Percentiles rank a stretch among this genome's conserved stretches.
Conservation (phyloP, 2,329 filamentous ascomycete species). For the Pseudopithomyces maydicus region DNA sequence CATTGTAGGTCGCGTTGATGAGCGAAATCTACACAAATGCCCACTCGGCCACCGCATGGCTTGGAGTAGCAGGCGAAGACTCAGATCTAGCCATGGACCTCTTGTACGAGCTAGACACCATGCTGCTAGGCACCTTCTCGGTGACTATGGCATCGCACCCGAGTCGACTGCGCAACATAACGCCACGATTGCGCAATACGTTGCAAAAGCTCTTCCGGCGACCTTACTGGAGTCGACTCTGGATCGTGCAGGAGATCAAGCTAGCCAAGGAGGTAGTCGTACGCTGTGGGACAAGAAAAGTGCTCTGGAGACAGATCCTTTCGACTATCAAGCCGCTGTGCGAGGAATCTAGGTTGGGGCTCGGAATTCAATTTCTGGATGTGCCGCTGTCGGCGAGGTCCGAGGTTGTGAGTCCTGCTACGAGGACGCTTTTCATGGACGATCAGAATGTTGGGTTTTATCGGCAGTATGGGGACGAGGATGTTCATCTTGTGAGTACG, state of each 20-base stretch:
- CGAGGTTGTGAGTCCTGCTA: not conserved
- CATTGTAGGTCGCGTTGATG: conserved; percentile 1
- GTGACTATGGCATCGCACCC: not conserved
- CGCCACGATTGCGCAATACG: not conserved
- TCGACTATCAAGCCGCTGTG: too few species aligned
- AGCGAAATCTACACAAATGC: conserved; percentile 9
- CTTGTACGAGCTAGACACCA: not conserved
- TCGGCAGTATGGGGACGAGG: not conserved
- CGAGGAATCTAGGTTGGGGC: too few species aligned
- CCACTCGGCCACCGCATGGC: conserved; percentile 1
- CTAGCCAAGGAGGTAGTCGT: not conserved
- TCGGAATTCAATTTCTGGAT: not conserved
- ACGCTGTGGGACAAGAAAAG: not conserved
- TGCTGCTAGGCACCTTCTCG: too few species aligned
- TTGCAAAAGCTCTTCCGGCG: not conserved
- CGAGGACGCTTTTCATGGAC: not conserved
- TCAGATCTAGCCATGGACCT: not conserved
- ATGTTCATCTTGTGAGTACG: not conserved
- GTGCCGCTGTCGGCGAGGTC: not conserved
- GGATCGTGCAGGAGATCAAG: not conserved
- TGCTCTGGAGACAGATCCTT: not conserved
- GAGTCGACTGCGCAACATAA: not conserved
- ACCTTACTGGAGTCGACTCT: not conserved
- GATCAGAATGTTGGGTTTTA: not conserved
- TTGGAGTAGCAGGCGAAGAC: not conserved